Base-by-base conservation (phyloP, 208 protist species). In the Trypanosoma cruzi region DNA sequence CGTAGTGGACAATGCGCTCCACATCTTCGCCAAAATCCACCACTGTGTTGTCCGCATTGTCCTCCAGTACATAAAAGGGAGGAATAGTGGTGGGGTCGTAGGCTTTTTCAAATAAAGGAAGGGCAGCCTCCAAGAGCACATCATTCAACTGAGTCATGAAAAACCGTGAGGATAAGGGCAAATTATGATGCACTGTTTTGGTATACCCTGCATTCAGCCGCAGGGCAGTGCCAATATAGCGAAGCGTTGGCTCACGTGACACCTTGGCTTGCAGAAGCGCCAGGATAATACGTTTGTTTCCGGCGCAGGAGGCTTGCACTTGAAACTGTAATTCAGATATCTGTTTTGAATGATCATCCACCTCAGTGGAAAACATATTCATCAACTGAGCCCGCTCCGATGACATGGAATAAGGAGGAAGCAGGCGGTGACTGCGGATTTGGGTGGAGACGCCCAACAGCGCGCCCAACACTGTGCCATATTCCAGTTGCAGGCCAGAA, bases 71-170 rank as follows among this genome's bases (percentile, higher is more conserved):
- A 67, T 94, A 93, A 24, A 57, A 76, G 5, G 81, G n/a, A 4
- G 87, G 86, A 56, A 94, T 82, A 29, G 54, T 53, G 44, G 32
- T 70, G 49, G 75, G 66, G 65, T 73, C 72, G 61, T 49, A 63
- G 1, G 56, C 50, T 37, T 64, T 74, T 20, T 8, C 57, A 68
- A 94, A 87, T 26, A 94, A 76, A 52, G 91, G 88, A 24, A 91
- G 77, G 16, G 88, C 85, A 6, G 80, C 74, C 56, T 88, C 82
- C 53, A 93, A 58, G 28, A 96, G 81, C 6, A 92, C 84, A 24
- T 82, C 76, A 73, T 92, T 82, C 37, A 96, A 70, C 72, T 96
- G 90, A 34, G 73, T 44, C 82, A 96, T 84, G 68, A 96, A 92
- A 65, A 80, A 93, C 61, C 84, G 80, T 48, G 86, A 92, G 67